Conservation (phyloP, 2,329 filamentous ascomycete genomes). For the Ceratocystis eucalypticola region DNA sequence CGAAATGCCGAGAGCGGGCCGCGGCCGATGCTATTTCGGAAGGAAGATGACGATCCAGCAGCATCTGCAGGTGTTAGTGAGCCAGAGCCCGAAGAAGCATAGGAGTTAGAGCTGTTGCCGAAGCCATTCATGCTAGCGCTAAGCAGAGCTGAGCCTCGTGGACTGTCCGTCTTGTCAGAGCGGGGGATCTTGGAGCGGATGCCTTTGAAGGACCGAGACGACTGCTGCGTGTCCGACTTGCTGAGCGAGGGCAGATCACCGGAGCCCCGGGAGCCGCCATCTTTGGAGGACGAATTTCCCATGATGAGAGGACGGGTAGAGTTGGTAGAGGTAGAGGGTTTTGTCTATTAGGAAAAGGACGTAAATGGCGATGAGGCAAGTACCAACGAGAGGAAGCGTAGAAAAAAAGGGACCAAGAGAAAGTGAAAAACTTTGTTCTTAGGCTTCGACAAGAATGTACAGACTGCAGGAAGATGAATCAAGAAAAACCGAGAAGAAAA, state of each 20-base stretch:
- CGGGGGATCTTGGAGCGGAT: constrained; percentile 84
- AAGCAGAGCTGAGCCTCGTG: constrained; percentile 58
- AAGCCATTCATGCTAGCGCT: constrained; percentile 42
- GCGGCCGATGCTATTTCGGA: constrained; percentile 13
- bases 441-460: neutral
- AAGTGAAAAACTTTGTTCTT: neutral
- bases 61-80: constrained; percentile 4
- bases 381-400: neutral
- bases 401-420: neutral
- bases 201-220: constrained; percentile 69
- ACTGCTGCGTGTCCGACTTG: constrained; percentile 86
- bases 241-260: constrained; percentile 58
- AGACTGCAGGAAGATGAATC: neutral
- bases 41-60: constrained; percentile 22
- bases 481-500: no score
- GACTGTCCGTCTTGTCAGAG: constrained; percentile 60
- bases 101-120: constrained; percentile 24
- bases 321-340: neutral
- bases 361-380: neutral
- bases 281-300: constrained; percentile 18
- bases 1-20: constrained; percentile 20
- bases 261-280: constrained; percentile 9
- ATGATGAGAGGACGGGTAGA: constrained; percentile 4
- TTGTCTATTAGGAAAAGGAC: no score
- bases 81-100: constrained; percentile 26